Base-by-base conservation (phyloP, 2,329 filamentous ascomycete species). In the Cladophialophora bantiana region DNA sequence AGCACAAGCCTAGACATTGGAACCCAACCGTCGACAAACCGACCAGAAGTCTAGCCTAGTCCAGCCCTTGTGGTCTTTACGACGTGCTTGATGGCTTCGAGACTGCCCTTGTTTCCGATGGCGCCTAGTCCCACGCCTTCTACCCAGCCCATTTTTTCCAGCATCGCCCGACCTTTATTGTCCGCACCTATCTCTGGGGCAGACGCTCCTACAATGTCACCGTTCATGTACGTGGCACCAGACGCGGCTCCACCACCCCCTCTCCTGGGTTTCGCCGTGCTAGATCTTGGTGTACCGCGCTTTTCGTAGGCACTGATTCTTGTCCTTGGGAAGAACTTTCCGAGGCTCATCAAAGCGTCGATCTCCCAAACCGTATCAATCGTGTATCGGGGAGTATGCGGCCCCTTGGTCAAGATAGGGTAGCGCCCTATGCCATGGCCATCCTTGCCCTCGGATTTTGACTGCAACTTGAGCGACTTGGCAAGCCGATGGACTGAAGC, bases 111-210 rank as follows among this genome's bases (percentile, higher is more conserved):
- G 77, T 96, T 97, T 70, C 96, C 89, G 1, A 83, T 76, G 10
- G 91, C 88, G 60, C 95, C 95, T 0, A 99, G 84, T 1, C 91
- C 91, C 75, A 90, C 96, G 4, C 95, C 95, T 60, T 85, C 90
- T 68, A 87, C 91, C 94, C 95, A 99, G 3, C 95, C 95, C 95
- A 98, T 98, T 80, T 95, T 98, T 80, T 96, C 93, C 70, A 99
- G 80, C 88, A 99, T 91, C 2, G 88, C 88, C 59, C 93, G 87
- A 10, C 95, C 95, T 71, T 88, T 92, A 76, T 97, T 98, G 61
- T 90, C 91, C 4, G 83, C 82, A 0, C 92, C 91, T 36, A 99
- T 84, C 77, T 97, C 94, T 10, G 93, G 91, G 1, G 94, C 94
- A 56, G 88, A 87, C 1, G 87, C 92, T 56, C 94, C 95, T 2